A percentile compares a stretch with the other conserved stretches of the same genome.
These are phyloP conservation scores for Pseudocercospora fuligena DNA, from an alignment of 2,329 filamentous ascomycete species.

Conservation along the genomic window DNA sequence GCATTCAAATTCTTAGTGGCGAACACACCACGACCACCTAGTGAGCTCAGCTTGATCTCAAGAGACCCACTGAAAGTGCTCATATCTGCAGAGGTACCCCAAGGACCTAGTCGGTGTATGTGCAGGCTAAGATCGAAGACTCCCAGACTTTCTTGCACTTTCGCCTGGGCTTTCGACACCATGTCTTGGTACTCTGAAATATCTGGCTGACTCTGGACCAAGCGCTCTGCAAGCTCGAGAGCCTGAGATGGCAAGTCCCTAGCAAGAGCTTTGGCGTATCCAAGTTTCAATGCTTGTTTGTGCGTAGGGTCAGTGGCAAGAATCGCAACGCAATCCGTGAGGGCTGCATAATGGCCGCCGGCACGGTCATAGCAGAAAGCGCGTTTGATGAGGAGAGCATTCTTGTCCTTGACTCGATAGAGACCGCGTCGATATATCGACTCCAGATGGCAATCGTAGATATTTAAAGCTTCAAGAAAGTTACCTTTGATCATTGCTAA, in stretches of 20 bases:
- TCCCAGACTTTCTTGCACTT: not conserved
- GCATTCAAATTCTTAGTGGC: conserved; percentile 43
- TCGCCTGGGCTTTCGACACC: not conserved
- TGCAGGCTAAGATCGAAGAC: not conserved
- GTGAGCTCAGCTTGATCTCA: conserved; percentile 33
- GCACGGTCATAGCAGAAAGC: conserved; percentile 6
- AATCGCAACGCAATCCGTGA: not conserved
- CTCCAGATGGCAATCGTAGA: not conserved
- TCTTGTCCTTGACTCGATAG: not conserved
- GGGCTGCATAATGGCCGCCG: not conserved
- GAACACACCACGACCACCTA: conserved; percentile 50
- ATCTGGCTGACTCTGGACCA: not conserved
- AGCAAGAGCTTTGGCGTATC: not conserved
- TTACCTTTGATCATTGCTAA: not conserved
- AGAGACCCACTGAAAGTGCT: not conserved
- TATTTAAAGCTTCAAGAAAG: conserved; percentile 2
- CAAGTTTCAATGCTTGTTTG: conserved; percentile 6
- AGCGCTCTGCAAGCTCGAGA: not conserved
- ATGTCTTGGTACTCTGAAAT: not conserved
- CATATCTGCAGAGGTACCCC: conserved; percentile 1
- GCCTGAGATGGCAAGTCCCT: not conserved
- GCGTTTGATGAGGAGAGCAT: not conserved
- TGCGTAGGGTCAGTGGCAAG: not conserved
- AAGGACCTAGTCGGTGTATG: not conserved
- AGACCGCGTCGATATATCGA: not conserved